Conservation (phyloP, 257 asterid species). For the Lycium ferocissimum region DNA sequence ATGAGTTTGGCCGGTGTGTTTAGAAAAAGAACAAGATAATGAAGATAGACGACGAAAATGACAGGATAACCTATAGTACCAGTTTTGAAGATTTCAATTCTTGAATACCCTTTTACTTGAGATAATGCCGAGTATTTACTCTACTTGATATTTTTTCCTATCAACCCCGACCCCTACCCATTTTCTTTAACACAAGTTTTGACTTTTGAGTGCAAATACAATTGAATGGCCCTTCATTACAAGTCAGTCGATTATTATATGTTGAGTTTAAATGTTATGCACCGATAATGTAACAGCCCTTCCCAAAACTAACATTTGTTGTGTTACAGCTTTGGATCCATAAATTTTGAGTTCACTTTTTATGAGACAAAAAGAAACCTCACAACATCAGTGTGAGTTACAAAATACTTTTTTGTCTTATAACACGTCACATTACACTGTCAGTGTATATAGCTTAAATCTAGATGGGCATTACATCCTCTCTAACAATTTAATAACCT, state of each 20-base stretch:
- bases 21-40: not conserved
- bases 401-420: no score
- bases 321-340: no score
- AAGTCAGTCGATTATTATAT: not conserved
- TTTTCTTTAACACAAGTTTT: not conserved
- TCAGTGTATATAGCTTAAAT: not conserved
- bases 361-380: no score
- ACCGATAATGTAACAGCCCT: no score
- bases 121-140: not conserved
- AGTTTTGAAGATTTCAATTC: not conserved
- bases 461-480: not conserved
- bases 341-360: no score
- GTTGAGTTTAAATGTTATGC: no score
- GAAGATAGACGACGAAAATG: not conserved
- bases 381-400: no score
- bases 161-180: not conserved
- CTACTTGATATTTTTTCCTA: not conserved
- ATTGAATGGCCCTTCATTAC: not conserved
- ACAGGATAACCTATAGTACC: not conserved
- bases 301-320: no score
- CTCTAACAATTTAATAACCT: not conserved
- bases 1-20: not conserved
- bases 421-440: no score
- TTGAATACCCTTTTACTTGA: not conserved
- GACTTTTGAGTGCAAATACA: slow-evolving; percentile 1